These are phyloP conservation scores for Umbellularia californica DNA, from an alignment of 164 flowering plant species.

Conservation along the genomic window DNA sequence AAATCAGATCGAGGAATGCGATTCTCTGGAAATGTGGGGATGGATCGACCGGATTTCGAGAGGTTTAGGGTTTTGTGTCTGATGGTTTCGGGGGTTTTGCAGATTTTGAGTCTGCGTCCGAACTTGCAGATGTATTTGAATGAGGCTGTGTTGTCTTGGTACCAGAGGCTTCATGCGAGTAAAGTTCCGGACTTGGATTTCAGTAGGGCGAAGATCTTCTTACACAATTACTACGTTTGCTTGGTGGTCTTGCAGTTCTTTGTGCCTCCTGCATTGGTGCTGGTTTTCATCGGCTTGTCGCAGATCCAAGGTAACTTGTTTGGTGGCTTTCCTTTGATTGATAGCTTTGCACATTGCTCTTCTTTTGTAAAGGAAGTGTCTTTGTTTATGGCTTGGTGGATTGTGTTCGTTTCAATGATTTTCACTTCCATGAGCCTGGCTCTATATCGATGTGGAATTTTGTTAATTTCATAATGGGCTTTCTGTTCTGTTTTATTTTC, in stretches of 20 bases:
- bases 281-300: conserved; percentile 68
- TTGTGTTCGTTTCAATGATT: conserved; percentile 58
- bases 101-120: conserved; percentile 54
- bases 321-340: conserved; percentile 23
- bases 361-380: conserved; percentile 52
- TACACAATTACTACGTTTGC: conserved; percentile 82
- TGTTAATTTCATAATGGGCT: conserved; percentile 53
- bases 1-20: conserved; percentile 7
- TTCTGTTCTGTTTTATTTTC: not conserved
- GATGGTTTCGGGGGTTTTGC: conserved; percentile 53
- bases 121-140: conserved; percentile 85
- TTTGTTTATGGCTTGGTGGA: conserved; percentile 90
- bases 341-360: conserved; percentile 43
- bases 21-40: conserved; percentile 52
- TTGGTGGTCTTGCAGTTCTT: conserved; percentile 70
- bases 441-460: conserved; percentile 58
- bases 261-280: conserved; percentile 58
- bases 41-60: conserved; percentile 40
- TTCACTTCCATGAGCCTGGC: conserved; percentile 52
- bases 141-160: conserved; percentile 91
- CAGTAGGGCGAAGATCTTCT: conserved; percentile 89
- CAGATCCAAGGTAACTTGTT: conserved; percentile 43
- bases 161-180: conserved; percentile 87
- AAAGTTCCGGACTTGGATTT: conserved; percentile 92
- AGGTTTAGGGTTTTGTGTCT: conserved; percentile 60